These are phyloP conservation scores for Sporothrix globosa DNA, from an alignment of 2,329 filamentous ascomycete genomes.

Conservation along the genomic window DNA sequence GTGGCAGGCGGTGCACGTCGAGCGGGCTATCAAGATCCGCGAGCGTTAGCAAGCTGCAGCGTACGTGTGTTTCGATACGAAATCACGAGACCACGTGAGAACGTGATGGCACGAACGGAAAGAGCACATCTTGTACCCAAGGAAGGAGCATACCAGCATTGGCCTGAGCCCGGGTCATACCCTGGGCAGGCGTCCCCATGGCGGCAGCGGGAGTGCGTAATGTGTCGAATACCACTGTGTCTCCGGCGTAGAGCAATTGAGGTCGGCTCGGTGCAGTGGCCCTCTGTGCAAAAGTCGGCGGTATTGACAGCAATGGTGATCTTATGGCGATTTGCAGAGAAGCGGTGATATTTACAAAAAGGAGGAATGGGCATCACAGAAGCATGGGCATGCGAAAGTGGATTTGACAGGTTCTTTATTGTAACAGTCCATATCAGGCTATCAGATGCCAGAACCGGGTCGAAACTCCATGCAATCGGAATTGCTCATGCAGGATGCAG, in stretches of 20 bases:
- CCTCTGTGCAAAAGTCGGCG: too few species aligned
- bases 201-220: too few species aligned
- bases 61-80: neutral
- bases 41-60: neutral
- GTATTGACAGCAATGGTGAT: conserved; percentile 16
- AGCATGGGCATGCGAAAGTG: conserved; percentile 6
- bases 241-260: neutral
- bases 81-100: neutral
- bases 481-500: neutral
- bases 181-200: conserved; percentile 8
- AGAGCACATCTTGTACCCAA: neutral
- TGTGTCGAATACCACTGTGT: too few species aligned
- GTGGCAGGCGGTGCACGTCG: conserved; percentile 28
- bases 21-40: neutral
- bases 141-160: conserved; percentile 18
- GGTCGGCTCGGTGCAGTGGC: neutral
- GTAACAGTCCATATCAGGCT: neutral
- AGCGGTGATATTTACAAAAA: neutral
- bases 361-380: neutral
- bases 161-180: conserved; percentile 25
- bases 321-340: neutral
- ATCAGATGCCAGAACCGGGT: neutral
- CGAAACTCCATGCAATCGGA: conserved; percentile 20
- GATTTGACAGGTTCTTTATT: conserved; percentile 24
- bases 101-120: too few species aligned